phyloP scores from a whole-genome alignment of 75 land plant species.

The Chamaecyparis obtusa region DNA sequence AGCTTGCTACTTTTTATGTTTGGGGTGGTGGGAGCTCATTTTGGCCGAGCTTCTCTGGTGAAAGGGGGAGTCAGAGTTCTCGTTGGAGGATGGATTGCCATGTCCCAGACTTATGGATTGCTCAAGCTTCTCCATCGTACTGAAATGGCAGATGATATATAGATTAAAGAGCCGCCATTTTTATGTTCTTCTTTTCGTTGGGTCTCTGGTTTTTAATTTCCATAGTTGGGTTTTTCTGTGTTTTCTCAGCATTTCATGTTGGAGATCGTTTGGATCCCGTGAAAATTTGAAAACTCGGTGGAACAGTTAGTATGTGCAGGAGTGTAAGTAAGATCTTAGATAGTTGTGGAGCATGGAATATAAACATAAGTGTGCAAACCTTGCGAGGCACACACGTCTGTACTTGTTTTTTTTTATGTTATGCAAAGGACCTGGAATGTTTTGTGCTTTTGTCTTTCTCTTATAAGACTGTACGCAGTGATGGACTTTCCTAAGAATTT shows the following conservation, averaged over 20 bases:
- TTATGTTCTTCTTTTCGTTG: background rate
- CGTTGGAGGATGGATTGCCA: constrained; percentile 66
- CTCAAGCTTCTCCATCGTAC: constrained; percentile 31
- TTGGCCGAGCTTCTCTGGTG: constrained; percentile 37
- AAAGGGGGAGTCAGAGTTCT: constrained; percentile 44
- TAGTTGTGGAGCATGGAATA: background rate
- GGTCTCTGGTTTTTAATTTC: too few species aligned
- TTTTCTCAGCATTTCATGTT: background rate
- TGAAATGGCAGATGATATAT: background rate
- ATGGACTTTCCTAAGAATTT: background rate
- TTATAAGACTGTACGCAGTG: background rate
- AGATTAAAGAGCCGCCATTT: background rate
- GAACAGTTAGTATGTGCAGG: too few species aligned
- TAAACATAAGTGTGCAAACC: background rate
- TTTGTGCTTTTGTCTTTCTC: background rate
- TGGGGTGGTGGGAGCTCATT: constrained; percentile 53
- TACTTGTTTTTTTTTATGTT: background rate
- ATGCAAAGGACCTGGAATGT: background rate
- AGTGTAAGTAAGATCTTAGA: too few species aligned
- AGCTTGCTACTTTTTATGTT: constrained; percentile 30
- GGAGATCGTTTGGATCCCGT: background rate
- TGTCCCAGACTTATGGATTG: constrained; percentile 54
- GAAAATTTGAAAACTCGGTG: too few species aligned
- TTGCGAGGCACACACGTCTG: background rate
- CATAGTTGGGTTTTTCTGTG: background rate